Evolutionary conservation across 2,329 filamentous ascomycete species (phyloP).

Genomic region (Colletotrichum spaethianum): DNA sequence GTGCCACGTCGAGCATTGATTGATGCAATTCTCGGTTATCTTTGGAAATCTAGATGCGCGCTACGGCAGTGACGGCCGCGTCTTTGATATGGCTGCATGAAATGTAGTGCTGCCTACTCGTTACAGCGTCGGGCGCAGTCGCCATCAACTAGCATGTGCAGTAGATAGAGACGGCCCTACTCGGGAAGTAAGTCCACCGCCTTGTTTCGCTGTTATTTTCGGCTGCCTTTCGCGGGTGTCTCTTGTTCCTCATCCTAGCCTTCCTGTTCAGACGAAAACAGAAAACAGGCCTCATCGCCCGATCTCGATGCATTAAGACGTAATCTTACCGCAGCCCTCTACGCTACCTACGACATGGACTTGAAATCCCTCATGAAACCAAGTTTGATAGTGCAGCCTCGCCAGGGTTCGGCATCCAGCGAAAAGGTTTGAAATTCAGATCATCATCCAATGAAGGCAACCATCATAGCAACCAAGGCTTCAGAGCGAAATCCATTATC

Average conservation of each 20-base stretch:
- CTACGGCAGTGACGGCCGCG: background rate
- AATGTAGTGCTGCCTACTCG: background rate
- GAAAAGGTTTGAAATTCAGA: conserved; percentile 28
- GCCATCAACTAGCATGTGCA: conserved; percentile 13
- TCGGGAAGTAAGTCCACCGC: conserved; percentile 4
- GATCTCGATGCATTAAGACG: conserved; percentile 40
- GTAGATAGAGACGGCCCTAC: background rate
- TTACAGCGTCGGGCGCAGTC: conserved; percentile 9
- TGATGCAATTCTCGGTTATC: conserved; percentile 15
- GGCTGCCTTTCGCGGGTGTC: conserved; percentile 29
- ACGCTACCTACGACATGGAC: background rate
- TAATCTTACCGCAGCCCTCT: conserved; percentile 36
- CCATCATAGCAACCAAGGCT: conserved; percentile 19
- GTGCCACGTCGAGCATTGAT: conserved; percentile 32
- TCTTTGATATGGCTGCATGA: background rate
- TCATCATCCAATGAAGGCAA: conserved; percentile 36
- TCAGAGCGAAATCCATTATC: conserved; percentile 35
- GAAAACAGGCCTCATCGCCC: conserved; percentile 19
- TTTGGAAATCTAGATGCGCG: background rate
- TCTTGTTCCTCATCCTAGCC: conserved; percentile 2
- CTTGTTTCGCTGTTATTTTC: conserved; percentile 38
- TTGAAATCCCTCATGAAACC: conserved; percentile 41
- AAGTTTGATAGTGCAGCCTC: conserved; percentile 39
- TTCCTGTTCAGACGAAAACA: background rate
- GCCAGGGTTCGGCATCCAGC: conserved; percentile 32